Evolutionary conservation across 2,329 filamentous ascomycete species (phyloP), one percentile per base, ranked within the genome.

Genomic region (Fusarium beomiforme): DNA sequence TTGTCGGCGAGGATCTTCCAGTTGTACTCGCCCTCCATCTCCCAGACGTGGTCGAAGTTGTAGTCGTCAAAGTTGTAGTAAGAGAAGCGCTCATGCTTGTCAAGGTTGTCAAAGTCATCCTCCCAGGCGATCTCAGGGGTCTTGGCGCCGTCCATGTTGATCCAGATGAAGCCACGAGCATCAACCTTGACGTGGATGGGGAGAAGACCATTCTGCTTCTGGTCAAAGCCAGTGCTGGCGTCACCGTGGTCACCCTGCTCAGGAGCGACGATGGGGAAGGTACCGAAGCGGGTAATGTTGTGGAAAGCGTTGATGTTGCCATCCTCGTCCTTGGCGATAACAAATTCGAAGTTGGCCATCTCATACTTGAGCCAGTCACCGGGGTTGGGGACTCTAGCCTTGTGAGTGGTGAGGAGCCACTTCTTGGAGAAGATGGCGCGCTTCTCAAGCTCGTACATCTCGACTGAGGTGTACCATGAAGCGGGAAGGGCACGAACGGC

Each of bases 1-100:
- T 91, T 90, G 75, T 91, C 89, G 17, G 85, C 85, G 34, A 89
- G 77, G 26, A 86, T 85, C 80, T 90, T 90, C 88, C 88, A 90
- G 80, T 89, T 89, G 76, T 85, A 88, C 34, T 85, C 82, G 1
- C 85, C 85, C 51, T 87, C 84, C 83, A 88, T 85, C 70, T 88
- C 83, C 86, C 86, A 89, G 34, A 79, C 78, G 75, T 89, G 87
- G 70, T 89, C 87, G 69, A 89, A 90, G 19, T 79, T 75, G 75
- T 89, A 91, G 54, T 89, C 80, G 1, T 84, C 82, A 69, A 85
- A 86, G 73, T 86, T 80, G 78, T 85, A 86, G 49, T 81, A 71
- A 19, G 80, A 73, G 70, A 85, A 83, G 26, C 84, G 79, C 17
- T 79, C 75, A 63, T 87, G 85, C 39, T 78, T 72, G 54, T 88